Evolutionary conservation across 2,329 filamentous ascomycete species (phyloP).

Genomic region (Mycosphaerella arachidis): DNA sequence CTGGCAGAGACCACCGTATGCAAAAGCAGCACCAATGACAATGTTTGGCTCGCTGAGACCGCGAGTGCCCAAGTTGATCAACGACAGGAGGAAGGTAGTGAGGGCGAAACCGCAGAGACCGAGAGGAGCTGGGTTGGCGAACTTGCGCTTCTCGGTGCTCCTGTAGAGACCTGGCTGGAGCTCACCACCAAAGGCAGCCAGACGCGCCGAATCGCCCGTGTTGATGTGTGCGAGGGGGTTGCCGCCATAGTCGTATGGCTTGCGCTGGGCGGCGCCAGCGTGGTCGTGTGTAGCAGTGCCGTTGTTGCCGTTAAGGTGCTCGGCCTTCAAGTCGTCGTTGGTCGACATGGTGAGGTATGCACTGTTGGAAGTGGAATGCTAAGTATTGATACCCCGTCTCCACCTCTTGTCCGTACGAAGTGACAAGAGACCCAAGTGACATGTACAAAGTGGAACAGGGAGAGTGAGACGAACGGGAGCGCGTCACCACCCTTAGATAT

Average conservation of each 20-base stretch:
- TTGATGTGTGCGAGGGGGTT: conserved; percentile 49
- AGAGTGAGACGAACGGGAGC: conserved; percentile 1
- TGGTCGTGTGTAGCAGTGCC: conserved; percentile 37
- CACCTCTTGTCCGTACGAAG: neutral
- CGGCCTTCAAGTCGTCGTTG: conserved; percentile 31
- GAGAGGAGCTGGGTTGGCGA: conserved; percentile 58
- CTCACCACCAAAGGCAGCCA: conserved; percentile 49
- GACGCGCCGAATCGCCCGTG: conserved; percentile 46
- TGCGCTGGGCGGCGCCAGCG: conserved; percentile 33
- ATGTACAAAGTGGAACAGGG: conserved; percentile 7
- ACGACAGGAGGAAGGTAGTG: conserved; percentile 58
- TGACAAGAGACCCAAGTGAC: neutral
- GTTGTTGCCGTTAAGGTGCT: conserved; percentile 26
- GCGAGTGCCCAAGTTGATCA: conserved; percentile 46
- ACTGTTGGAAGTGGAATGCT: neutral
- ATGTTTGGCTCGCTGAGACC: conserved; percentile 42
- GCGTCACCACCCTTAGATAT: conserved; percentile 1
- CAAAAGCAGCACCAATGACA: conserved; percentile 47
- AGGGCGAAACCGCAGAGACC: conserved; percentile 61
- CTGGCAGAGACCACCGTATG: conserved; percentile 49
- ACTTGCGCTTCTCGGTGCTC: conserved; percentile 37
- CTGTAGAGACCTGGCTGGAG: conserved; percentile 50
- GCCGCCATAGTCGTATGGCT: conserved; percentile 48
- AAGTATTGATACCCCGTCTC: neutral
- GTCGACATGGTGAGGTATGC: conserved; percentile 37